Conservation (phyloP, 768 basidiomycete genomes). For the Postia placenta region DNA sequence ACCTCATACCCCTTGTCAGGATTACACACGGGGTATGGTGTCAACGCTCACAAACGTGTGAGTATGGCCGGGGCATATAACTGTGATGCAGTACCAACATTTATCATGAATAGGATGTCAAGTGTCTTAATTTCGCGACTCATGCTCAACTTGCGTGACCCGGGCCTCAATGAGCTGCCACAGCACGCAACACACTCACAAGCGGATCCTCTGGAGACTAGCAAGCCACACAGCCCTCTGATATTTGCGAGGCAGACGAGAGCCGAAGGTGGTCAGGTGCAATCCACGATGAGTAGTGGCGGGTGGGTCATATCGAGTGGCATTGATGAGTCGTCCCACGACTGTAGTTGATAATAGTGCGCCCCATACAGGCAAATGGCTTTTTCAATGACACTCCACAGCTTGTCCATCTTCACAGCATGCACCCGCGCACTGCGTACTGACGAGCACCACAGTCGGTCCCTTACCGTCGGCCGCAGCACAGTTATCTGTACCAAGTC, state of each 20-base stretch:
- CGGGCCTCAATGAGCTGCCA: neutral
- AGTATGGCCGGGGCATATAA: no score
- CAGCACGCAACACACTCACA: neutral
- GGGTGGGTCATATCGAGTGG: neutral
- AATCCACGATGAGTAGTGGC: neutral
- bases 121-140: constrained; percentile 10
- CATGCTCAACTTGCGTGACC: constrained; percentile 13
- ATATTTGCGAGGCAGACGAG: neutral
- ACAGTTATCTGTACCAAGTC: no score
- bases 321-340: neutral
- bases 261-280: neutral
- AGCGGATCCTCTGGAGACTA: neutral
- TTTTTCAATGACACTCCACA: neutral
- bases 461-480: no score
- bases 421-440: no score
- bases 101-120: constrained; percentile 8
- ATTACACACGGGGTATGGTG: constrained; percentile 8
- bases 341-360: neutral
- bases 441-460: no score
- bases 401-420: no score
- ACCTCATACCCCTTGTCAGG: neutral
- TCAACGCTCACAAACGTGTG: constrained; percentile 14
- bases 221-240: neutral
- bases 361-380: neutral
- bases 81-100: no score